phyloP scores from a whole-genome alignment of 2,329 filamentous ascomycete species.

The Arthrocladium fulminans region DNA sequence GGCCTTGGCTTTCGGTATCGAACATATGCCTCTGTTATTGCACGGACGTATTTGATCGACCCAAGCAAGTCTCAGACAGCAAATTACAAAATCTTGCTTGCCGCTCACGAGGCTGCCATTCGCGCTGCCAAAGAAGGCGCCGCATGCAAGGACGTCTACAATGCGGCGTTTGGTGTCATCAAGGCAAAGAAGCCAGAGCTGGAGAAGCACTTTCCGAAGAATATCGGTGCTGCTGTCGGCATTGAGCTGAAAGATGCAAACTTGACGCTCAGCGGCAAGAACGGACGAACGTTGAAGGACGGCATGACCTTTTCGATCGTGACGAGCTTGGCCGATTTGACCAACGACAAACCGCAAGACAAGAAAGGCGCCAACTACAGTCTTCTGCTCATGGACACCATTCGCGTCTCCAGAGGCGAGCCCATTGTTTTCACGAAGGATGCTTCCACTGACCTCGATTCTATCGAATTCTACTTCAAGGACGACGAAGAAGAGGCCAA shows the following conservation, averaged over 20 bases:
- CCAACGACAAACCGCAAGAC: slow-evolving; percentile 78
- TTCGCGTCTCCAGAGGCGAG: slow-evolving; percentile 63
- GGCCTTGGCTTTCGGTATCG: slow-evolving; percentile 90
- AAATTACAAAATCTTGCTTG: slow-evolving; percentile 81
- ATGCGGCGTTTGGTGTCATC: slow-evolving; percentile 70
- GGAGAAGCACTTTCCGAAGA: slow-evolving; percentile 90
- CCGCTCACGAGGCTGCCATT: slow-evolving; percentile 79
- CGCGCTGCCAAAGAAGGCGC: slow-evolving; percentile 85
- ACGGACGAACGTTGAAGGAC: slow-evolving; percentile 71
- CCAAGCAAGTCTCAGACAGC: slow-evolving; percentile 92
- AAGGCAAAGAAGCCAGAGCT: slow-evolving; percentile 89
- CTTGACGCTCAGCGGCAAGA: slow-evolving; percentile 80
- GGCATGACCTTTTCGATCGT: slow-evolving; percentile 94
- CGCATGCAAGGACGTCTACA: slow-evolving; percentile 80
- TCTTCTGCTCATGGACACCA: slow-evolving; percentile 82
- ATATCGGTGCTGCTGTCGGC: slow-evolving; percentile 82
- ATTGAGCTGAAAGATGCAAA: slow-evolving; percentile 82
- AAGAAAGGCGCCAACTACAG: slow-evolving; percentile 86
- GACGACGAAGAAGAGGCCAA: slow-evolving; percentile 77
- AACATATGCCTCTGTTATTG: slow-evolving; percentile 87
- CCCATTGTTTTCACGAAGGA: slow-evolving; percentile 81
- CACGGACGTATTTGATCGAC: slow-evolving; percentile 89
- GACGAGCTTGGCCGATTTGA: slow-evolving; percentile 80
- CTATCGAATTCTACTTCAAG: slow-evolving; percentile 97
- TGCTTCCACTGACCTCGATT: slow-evolving; percentile 81